phyloP scores from a whole-genome alignment of 2,329 filamentous ascomycete species.

The Calonectria pseudoturangicola region DNA sequence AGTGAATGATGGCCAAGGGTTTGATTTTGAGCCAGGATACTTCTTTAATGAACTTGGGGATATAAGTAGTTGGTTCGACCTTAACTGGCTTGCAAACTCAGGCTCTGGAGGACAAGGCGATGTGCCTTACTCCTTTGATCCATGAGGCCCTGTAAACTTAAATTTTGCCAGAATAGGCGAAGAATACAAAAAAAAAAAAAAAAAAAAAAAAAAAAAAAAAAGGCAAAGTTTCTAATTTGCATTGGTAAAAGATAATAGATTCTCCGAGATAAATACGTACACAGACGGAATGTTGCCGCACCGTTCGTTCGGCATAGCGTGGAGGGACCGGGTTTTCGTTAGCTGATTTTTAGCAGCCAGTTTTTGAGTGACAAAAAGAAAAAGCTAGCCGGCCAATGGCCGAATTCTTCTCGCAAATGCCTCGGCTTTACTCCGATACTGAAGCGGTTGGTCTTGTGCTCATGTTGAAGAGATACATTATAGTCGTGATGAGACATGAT shows the following conservation, averaged over 20 bases:
- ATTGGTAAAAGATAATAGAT: no score
- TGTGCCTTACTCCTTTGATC: conserved; percentile 7
- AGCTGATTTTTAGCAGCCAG: background rate
- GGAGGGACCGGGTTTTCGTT: background rate
- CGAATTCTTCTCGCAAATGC: background rate
- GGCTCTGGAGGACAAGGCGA: conserved; percentile 2
- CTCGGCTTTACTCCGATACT: background rate
- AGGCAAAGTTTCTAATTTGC: background rate
- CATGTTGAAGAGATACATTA: background rate
- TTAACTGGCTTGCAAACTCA: conserved; percentile 48
- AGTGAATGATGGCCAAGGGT: conserved; percentile 3
- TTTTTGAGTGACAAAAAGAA: background rate
- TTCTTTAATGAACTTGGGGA: conserved; percentile 53
- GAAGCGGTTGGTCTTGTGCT: background rate
- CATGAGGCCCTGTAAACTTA: background rate
- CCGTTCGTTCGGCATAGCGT: background rate
- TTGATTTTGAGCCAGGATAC: conserved; percentile 30
- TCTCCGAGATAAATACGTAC: background rate
- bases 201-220: background rate
- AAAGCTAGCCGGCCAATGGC: background rate
- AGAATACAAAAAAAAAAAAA: background rate
- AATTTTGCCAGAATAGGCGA: background rate
- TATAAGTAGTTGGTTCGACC: conserved; percentile 53
- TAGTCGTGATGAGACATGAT: background rate
- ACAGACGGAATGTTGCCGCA: background rate